These are phyloP conservation scores for Gnomoniopsis smithogilvyi DNA, from an alignment of 2,329 filamentous ascomycete genomes.

Conservation along the genomic window DNA sequence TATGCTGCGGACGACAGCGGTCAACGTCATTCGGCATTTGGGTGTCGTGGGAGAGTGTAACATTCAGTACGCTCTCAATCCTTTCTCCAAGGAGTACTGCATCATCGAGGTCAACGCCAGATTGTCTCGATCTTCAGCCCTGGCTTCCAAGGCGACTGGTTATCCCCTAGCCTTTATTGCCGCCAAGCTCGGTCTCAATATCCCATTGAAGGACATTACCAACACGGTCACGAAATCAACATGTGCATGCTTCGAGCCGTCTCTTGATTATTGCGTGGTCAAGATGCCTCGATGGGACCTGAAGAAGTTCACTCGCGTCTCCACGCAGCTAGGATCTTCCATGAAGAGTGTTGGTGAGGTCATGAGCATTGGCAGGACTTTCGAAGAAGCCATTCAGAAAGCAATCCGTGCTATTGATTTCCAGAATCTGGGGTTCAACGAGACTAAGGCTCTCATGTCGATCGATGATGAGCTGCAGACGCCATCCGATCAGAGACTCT, in stretches of 20 bases:
- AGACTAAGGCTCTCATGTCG: constrained; percentile 88
- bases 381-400: constrained; percentile 98
- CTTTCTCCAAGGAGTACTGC: constrained; percentile 94
- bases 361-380: constrained; percentile 95
- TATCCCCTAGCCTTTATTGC: constrained; percentile 96
- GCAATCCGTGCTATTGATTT: constrained; percentile 94
- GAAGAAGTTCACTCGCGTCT: constrained; percentile 98
- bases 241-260: constrained; percentile 97
- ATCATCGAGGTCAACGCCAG: constrained; percentile 99
- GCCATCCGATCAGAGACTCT: constrained; percentile 93
- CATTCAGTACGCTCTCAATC: constrained; percentile 95
- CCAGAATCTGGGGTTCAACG: constrained; percentile 91
- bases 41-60: constrained; percentile 99
- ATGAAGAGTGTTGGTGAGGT: constrained; percentile 99
- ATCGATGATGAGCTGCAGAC: constrained; percentile 96
- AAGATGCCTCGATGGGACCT: constrained; percentile 99
- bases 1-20: constrained; percentile 95
- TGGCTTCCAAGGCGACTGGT: constrained; percentile 96
- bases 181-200: constrained; percentile 91
- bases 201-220: constrained; percentile 92
- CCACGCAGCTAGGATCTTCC: constrained; percentile 90
- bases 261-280: constrained; percentile 95
- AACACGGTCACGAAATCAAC: constrained; percentile 96
- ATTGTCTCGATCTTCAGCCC: constrained; percentile 92
- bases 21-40: constrained; percentile 97